These are phyloP conservation scores for Leccinum fibrillosum DNA, from an alignment of 768 basidiomycete species.

Conservation along the genomic window DNA sequence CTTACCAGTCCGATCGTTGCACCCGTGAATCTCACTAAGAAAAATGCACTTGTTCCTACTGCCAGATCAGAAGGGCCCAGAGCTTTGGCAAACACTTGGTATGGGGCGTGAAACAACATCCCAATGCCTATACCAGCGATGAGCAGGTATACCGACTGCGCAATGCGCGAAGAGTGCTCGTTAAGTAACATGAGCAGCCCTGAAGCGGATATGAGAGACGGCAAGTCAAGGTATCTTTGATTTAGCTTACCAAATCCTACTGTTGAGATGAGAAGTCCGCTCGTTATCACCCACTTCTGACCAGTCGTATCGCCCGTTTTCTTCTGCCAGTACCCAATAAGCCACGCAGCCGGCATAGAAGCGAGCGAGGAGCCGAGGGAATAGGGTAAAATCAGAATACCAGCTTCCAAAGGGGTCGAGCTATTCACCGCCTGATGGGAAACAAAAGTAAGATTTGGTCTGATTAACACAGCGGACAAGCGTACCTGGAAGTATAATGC, in stretches of 20 bases:
- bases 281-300: conserved; percentile 61
- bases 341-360: conserved; percentile 85
- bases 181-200: conserved; percentile 66
- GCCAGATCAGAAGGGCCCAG: conserved; percentile 67
- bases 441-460: conserved; percentile 1
- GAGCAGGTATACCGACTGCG: conserved; percentile 59
- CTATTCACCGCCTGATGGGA: conserved; percentile 60
- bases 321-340: conserved; percentile 65
- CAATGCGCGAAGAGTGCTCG: conserved; percentile 41
- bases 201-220: conserved; percentile 30
- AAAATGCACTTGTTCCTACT: conserved; percentile 81
- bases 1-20: conserved; percentile 78
- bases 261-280: conserved; percentile 62
- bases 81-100: conserved; percentile 71
- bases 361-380: conserved; percentile 82
- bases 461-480: conserved; percentile 1
- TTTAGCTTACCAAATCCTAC: conserved; percentile 66
- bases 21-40: conserved; percentile 83
- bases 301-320: conserved; percentile 54
- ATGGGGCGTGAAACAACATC: conserved; percentile 83
- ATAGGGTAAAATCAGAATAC: conserved; percentile 75
- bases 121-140: conserved; percentile 77
- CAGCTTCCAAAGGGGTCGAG: conserved; percentile 68
- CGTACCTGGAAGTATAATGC: conserved; percentile 79
- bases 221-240: background rate